Conservation (phyloP, 106 monocot species). For the Iris macrosiphon region DNA sequence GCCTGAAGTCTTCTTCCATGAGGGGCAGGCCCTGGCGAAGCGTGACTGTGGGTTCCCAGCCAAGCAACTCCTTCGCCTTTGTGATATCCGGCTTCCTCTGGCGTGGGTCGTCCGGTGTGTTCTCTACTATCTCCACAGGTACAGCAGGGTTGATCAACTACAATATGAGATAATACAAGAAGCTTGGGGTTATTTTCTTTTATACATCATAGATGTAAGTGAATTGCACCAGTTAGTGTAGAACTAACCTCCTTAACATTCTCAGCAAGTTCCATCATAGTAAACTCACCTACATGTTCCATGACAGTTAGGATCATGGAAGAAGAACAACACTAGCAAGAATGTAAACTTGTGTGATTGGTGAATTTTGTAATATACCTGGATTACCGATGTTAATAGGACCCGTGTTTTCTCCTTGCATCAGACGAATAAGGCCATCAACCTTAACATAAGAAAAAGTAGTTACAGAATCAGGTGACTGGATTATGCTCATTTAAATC, state of each 20-base stretch:
- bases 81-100: constrained; percentile 86
- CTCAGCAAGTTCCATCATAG: constrained; percentile 95
- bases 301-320: background rate
- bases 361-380: constrained; percentile 22
- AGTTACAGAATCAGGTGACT: background rate
- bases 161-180: no score
- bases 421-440: constrained; percentile 75
- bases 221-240: no score
- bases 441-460: constrained; percentile 23
- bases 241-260: constrained; percentile 79
- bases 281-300: constrained; percentile 94
- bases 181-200: no score
- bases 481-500: background rate
- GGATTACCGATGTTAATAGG: constrained; percentile 97
- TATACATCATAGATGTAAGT: no score
- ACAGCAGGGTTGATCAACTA: constrained; percentile 66
- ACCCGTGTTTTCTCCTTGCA: constrained; percentile 88
- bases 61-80: constrained; percentile 70
- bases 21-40: constrained; percentile 64
- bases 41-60: constrained; percentile 63
- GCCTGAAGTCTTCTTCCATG: constrained; percentile 82
- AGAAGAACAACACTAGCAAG: background rate
- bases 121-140: constrained; percentile 43
- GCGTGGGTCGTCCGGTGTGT: constrained; percentile 80
- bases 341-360: background rate